Conservation (phyloP, 495 filamentous ascomycete genomes). For the Aspergillus sclerotiicarbonarius region DNA sequence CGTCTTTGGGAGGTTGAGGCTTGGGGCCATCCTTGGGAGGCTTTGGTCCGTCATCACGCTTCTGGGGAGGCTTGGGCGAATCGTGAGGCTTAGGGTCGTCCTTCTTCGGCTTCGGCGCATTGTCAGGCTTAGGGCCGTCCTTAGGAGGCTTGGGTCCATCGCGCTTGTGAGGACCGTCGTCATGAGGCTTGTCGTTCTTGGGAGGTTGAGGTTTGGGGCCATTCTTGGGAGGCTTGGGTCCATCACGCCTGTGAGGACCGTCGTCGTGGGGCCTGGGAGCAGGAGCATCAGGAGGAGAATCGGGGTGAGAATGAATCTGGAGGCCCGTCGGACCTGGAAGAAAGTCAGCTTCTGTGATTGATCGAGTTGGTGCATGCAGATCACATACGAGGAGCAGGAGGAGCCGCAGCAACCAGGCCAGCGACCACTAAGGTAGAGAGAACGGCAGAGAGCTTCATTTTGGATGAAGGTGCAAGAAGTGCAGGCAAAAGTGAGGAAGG, state of each 20-base stretch:
- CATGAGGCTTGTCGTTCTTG: too few relatives aligned
- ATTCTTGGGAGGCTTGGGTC: background rate
- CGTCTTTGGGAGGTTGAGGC: too few relatives aligned
- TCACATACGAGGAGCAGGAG: constrained; percentile 16
- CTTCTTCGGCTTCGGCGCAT: background rate
- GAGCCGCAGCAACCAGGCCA: constrained; percentile 19
- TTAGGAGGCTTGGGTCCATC: background rate
- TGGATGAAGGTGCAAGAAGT: constrained; percentile 7
- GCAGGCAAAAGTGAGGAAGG: background rate
- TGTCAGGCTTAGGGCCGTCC: background rate
- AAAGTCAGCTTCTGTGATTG: background rate
- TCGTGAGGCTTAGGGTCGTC: background rate
- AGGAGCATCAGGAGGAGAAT: constrained; percentile 3
- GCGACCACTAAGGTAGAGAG: constrained; percentile 19
- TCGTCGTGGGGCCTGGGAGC: constrained; percentile 9
- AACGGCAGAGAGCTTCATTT: constrained; percentile 17
- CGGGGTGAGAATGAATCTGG: background rate
- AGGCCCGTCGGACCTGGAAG: constrained; percentile 12
- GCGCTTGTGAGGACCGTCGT: background rate
- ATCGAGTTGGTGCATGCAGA: background rate
- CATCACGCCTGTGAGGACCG: constrained; percentile 12
- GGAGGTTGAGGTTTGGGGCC: background rate
- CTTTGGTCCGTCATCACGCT: background rate
- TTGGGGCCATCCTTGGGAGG: background rate
- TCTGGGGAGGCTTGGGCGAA: background rate